phyloP scores from a whole-genome alignment of 2,329 filamentous ascomycete genomes.

The Huntiella moniliformis region DNA sequence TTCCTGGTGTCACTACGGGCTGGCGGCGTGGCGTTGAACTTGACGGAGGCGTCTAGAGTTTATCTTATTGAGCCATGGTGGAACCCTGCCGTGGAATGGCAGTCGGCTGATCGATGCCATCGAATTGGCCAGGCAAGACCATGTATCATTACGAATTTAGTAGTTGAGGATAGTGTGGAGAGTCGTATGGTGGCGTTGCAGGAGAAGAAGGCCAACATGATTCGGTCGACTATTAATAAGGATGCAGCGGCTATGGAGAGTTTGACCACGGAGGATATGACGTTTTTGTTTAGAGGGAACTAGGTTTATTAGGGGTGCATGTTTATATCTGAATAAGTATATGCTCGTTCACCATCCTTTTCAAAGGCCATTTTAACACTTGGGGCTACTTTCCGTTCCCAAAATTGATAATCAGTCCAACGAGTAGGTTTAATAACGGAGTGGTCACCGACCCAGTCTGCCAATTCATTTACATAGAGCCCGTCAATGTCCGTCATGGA shows the following conservation, averaged over 20 bases:
- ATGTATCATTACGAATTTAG: slow-evolving; percentile 83
- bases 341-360: slow-evolving; percentile 43
- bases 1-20: slow-evolving; percentile 94
- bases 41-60: slow-evolving; percentile 85
- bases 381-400: slow-evolving; percentile 49
- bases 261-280: slow-evolving; percentile 75
- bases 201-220: slow-evolving; percentile 98
- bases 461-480: slow-evolving; percentile 48
- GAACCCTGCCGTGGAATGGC: slow-evolving; percentile 99
- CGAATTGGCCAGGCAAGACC: slow-evolving; percentile 89
- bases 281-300: slow-evolving; percentile 55
- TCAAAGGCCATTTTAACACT: slow-evolving; percentile 57
- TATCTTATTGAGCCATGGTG: slow-evolving; percentile 99
- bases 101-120: slow-evolving; percentile 83
- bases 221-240: slow-evolving; percentile 87
- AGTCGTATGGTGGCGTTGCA: slow-evolving; percentile 88
- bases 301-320: not conserved
- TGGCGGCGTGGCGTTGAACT: slow-evolving; percentile 82
- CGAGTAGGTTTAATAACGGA: slow-evolving; percentile 39
- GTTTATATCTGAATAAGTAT: slow-evolving; percentile 18
- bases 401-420: slow-evolving; percentile 55
- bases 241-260: slow-evolving; percentile 85
- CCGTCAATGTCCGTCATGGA: slow-evolving; percentile 41
- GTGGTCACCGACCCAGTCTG: slow-evolving; percentile 39
- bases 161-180: slow-evolving; percentile 94